Conservation (phyloP, 2,329 filamentous ascomycete species). For the Fusarium pseudograminearum region DNA sequence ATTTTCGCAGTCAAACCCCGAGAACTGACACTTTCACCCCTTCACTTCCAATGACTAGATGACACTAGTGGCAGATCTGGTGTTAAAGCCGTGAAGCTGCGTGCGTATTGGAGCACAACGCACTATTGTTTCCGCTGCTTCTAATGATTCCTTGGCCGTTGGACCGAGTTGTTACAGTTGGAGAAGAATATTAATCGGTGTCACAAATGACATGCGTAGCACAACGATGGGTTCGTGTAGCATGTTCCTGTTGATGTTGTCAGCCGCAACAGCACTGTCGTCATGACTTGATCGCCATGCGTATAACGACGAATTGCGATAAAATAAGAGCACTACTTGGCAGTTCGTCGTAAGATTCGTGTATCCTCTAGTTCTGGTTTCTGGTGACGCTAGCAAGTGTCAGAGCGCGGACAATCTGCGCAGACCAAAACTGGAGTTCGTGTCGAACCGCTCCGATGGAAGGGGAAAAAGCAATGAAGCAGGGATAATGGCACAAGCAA, state of each 20-base stretch:
- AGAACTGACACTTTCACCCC: constrained; percentile 2
- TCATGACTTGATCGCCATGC: neutral
- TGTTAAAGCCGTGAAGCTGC: neutral
- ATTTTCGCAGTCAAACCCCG: constrained; percentile 8
- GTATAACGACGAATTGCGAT: neutral
- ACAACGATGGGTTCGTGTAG: constrained; percentile 10
- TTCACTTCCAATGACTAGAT: neutral
- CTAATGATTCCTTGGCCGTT: constrained; percentile 5
- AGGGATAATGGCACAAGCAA: constrained; percentile 20
- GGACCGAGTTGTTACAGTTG: neutral
- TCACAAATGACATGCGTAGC: constrained; percentile 15
- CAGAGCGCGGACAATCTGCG: constrained; percentile 11
- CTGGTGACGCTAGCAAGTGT: constrained; percentile 1
- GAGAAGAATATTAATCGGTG: constrained; percentile 15
- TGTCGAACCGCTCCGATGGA: constrained; percentile 19
- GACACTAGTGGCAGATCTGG: constrained; percentile 16
- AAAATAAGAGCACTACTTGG: neutral
- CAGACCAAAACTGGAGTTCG: constrained; percentile 18
- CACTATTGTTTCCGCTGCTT: neutral
- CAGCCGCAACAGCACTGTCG: neutral
- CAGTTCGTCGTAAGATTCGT: neutral
- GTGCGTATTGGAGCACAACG: neutral
- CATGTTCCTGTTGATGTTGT: constrained; percentile 17
- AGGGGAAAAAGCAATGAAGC: constrained; percentile 39
- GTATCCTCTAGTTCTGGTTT: neutral